Percentiles rank a stretch among this genome's conserved stretches.
These are phyloP conservation scores for Spergularia bocconei DNA, from an alignment of 148 eudicot species.

Conservation along the genomic window DNA sequence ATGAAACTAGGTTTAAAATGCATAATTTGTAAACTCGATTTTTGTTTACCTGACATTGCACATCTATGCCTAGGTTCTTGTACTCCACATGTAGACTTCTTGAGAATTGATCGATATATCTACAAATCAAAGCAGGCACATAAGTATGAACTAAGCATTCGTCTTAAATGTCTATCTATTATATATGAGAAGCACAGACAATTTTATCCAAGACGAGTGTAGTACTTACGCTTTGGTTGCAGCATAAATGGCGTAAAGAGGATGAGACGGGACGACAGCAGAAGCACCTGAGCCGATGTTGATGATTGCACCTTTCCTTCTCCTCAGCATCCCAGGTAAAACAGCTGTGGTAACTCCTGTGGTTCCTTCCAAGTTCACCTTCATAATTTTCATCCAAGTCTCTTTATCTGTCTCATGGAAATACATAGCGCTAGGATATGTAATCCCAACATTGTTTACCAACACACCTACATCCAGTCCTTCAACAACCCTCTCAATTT, in stretches of 20 bases:
- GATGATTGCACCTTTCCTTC: constrained; percentile 60
- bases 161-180: too few relatives aligned
- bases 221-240: constrained; percentile 75
- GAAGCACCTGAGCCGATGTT: constrained; percentile 80
- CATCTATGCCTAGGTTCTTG: constrained; percentile 52
- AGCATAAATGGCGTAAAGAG: constrained; percentile 77
- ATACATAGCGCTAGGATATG: constrained; percentile 55
- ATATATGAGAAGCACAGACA: not conserved
- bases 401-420: constrained; percentile 64
- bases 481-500: constrained; percentile 33
- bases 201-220: not conserved
- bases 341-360: constrained; percentile 52
- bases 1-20: not conserved
- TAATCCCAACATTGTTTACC: constrained; percentile 69
- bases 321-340: constrained; percentile 49
- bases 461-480: constrained; percentile 68
- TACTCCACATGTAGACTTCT: constrained; percentile 62
- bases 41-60: constrained; percentile 66
- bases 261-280: constrained; percentile 74
- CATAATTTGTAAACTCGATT: not conserved
- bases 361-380: constrained; percentile 59
- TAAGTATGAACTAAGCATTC: too few relatives aligned
- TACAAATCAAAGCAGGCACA: constrained; percentile 11
- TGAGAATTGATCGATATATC: constrained; percentile 62
- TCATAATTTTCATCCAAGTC: constrained; percentile 47